Conservation (phyloP, 495 filamentous ascomycete species). For the Penicillium bialowiezense region DNA sequence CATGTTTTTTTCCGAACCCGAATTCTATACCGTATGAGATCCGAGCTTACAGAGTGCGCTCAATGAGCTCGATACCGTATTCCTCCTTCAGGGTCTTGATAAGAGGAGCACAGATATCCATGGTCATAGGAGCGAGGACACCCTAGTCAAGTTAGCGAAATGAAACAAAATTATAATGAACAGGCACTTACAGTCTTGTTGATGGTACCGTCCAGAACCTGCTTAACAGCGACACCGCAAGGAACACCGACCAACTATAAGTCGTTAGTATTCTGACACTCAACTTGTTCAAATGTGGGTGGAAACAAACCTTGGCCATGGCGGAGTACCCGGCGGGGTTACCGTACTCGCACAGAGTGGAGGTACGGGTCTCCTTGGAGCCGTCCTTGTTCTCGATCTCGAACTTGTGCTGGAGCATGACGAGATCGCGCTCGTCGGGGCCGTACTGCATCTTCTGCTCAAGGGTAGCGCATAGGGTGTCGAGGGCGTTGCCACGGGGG, state of each 20-base stretch:
- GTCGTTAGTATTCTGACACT: background rate
- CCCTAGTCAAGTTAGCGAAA: constrained; percentile 36
- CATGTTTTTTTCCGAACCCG: background rate
- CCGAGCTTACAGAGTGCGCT: constrained; percentile 10
- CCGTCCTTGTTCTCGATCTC: constrained; percentile 82
- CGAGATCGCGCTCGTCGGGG: constrained; percentile 78
- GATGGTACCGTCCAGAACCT: constrained; percentile 81
- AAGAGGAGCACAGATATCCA: constrained; percentile 65
- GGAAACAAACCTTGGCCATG: constrained; percentile 69
- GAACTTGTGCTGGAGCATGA: constrained; percentile 92
- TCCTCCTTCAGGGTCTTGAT: constrained; percentile 55
- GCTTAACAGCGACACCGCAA: constrained; percentile 63
- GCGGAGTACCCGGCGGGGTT: constrained; percentile 77
- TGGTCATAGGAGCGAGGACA: constrained; percentile 76
- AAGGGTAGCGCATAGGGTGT: constrained; percentile 85
- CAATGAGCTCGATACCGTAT: constrained; percentile 9
- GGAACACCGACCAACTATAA: constrained; percentile 56
- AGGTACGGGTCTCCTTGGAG: constrained; percentile 68
- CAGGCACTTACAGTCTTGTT: constrained; percentile 49
- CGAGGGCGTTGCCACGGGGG: constrained; percentile 76
- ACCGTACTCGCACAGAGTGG: constrained; percentile 85
- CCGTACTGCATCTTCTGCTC: constrained; percentile 92
- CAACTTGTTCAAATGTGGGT: background rate
- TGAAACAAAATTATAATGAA: too few species aligned
- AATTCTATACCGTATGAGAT: background rate